phyloP scores from a whole-genome alignment of 176 grass and related monocot genomes.

The Eremochloa ophiuroides region DNA sequence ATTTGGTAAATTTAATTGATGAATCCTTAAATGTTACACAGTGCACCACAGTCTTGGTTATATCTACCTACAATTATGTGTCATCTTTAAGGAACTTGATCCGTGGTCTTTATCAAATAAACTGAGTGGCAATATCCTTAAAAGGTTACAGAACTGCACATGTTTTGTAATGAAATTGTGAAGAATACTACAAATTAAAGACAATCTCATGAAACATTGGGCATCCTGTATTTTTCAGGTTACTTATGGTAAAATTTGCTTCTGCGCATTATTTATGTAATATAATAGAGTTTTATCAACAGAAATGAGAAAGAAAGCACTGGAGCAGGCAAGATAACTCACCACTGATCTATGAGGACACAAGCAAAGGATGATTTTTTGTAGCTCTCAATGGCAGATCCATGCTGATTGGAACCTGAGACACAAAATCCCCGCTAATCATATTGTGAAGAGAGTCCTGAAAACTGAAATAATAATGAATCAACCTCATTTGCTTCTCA shows the following conservation, averaged over 20 bases:
- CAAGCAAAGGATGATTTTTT: slow-evolving; percentile 84
- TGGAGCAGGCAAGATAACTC: slow-evolving; percentile 20
- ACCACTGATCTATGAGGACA: slow-evolving; percentile 83
- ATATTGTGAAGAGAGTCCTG: too few species aligned
- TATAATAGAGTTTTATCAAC: background rate
- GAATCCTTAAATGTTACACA: too few species aligned
- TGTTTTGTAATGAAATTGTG: background rate
- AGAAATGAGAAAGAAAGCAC: slow-evolving; percentile 8
- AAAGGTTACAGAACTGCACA: background rate
- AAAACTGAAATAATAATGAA: too few species aligned
- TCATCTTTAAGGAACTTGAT: too few species aligned
- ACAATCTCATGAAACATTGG: background rate
- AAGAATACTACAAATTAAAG: background rate
- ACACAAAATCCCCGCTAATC: slow-evolving; percentile 50
- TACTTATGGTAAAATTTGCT: background rate
- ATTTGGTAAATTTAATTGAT: too few species aligned
- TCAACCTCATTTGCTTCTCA: too few species aligned
- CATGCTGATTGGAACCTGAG: slow-evolving; percentile 55
- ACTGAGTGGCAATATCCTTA: background rate
- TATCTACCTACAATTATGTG: too few species aligned
- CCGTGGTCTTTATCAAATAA: background rate
- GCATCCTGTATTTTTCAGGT: background rate
- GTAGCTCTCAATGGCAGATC: slow-evolving; percentile 70
- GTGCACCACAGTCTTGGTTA: too few species aligned
- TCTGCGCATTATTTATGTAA: background rate